Evolutionary conservation across 495 filamentous ascomycete genomes (phyloP).

Genomic region (Aeminium ludgeri): DNA sequence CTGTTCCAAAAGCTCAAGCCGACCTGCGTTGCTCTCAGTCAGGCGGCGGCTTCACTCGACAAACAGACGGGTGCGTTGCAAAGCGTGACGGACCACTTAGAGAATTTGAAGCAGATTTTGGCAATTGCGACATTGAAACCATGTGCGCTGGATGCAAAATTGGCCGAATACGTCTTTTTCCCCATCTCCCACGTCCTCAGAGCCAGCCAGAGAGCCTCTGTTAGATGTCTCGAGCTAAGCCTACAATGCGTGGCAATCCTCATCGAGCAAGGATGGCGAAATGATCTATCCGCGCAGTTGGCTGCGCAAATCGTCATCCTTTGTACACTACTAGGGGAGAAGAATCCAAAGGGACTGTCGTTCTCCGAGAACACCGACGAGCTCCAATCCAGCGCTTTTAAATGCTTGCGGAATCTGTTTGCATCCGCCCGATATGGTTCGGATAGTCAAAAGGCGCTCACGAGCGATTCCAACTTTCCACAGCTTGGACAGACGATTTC

Average conservation of each 20-base stretch:
- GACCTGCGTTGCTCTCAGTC: slow-evolving; percentile 62
- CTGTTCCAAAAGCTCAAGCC: slow-evolving; percentile 43
- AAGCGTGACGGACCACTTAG: slow-evolving; percentile 36
- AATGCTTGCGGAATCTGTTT: slow-evolving; percentile 39
- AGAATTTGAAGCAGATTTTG: slow-evolving; percentile 11
- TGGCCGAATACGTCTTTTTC: slow-evolving; percentile 91
- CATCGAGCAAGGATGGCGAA: slow-evolving; percentile 61
- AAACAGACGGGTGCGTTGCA: slow-evolving; percentile 34
- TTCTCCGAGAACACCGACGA: slow-evolving; percentile 23
- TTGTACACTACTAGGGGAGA: slow-evolving; percentile 61
- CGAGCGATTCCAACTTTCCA: slow-evolving; percentile 47
- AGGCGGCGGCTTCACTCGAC: slow-evolving; percentile 44
- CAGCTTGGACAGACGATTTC: slow-evolving; percentile 74
- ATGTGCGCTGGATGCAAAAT: slow-evolving; percentile 51
- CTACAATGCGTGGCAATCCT: slow-evolving; percentile 57
- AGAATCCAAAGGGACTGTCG: slow-evolving; percentile 27
- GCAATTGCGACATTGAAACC: slow-evolving; percentile 20
- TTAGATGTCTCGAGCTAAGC: slow-evolving; percentile 54
- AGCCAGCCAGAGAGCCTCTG: slow-evolving; percentile 50
- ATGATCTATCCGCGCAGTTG: slow-evolving; percentile 45
- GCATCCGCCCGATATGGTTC: slow-evolving; percentile 18
- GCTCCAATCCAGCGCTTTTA: slow-evolving; percentile 31
- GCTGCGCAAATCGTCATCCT: slow-evolving; percentile 74
- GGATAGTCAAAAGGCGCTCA: slow-evolving; percentile 27
- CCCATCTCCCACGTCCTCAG: slow-evolving; percentile 78